These are phyloP conservation scores for Pythium biforme DNA, from an alignment of 352 stramenopile species.

Conservation along the genomic window DNA sequence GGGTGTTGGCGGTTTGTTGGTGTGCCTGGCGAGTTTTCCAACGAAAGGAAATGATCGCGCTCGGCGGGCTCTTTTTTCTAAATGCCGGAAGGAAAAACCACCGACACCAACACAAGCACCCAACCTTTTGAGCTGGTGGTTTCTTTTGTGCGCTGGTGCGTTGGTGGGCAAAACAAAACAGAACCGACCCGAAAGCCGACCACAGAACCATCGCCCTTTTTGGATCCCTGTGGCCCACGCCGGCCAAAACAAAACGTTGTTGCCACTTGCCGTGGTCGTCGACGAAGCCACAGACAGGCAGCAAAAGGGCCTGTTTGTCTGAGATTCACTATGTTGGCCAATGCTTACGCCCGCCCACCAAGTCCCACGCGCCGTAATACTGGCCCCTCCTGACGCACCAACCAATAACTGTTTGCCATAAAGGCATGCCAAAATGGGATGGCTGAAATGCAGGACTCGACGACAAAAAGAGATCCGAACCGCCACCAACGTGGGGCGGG, in stretches of 20 bases:
- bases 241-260: constrained; percentile 2
- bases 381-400: constrained; percentile 14
- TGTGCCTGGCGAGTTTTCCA: background rate
- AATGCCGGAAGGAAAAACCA: constrained; percentile 17
- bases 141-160: constrained; percentile 4
- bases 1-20: background rate
- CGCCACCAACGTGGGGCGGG: background rate
- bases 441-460: background rate
- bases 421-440: background rate
- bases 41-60: constrained; percentile 11
- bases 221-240: too few relatives aligned
- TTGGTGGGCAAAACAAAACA: constrained; percentile 15
- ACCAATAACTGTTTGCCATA: background rate
- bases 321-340: constrained; percentile 6
- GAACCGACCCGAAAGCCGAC: constrained; percentile 1
- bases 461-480: constrained; percentile 5
- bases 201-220: background rate
- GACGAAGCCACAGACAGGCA: background rate
- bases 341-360: constrained; percentile 1
- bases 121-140: constrained; percentile 5
- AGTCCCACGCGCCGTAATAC: constrained; percentile 5
- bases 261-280: background rate
- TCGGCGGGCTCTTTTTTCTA: constrained; percentile 15
- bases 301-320: too few relatives aligned
- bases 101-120: background rate